Conservation (phyloP, 78 protist species). For the Chrysochromulina tobinii region DNA sequence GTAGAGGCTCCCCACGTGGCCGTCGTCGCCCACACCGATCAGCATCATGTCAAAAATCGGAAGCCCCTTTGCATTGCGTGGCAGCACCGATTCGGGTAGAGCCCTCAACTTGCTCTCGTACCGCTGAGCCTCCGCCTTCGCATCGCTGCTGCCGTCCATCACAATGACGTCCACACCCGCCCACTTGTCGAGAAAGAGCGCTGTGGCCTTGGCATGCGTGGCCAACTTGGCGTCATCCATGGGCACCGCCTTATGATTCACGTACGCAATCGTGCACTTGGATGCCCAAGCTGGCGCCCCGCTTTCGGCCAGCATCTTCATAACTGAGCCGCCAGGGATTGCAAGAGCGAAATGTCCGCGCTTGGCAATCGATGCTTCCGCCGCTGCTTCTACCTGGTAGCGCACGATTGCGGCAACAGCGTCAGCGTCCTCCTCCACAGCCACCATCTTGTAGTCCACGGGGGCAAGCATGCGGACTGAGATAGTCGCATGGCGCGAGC, state of each 20-base stretch:
- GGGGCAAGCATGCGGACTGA: too few relatives aligned
- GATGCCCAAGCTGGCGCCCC: neutral
- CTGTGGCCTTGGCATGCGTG: neutral
- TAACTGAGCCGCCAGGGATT: neutral
- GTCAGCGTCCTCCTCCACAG: neutral
- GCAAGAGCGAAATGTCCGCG: neutral
- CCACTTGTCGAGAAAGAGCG: neutral
- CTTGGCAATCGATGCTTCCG: neutral
- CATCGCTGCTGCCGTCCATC: neutral
- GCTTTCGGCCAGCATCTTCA: neutral
- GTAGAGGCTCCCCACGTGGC: too few relatives aligned
- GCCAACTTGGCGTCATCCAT: neutral
- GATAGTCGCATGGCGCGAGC: too few relatives aligned
- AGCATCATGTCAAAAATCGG: too few relatives aligned
- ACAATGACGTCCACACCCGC: neutral
- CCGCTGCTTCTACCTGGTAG: neutral
- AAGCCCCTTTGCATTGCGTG: too few relatives aligned
- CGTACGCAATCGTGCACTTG: neutral
- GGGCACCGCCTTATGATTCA: neutral
- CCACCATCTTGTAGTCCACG: neutral
- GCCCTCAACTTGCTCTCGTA: too few relatives aligned
- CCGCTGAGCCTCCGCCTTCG: too few relatives aligned
- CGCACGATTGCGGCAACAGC: neutral
- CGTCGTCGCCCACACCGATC: too few relatives aligned
- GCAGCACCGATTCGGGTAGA: too few relatives aligned